A percentile compares a stretch with the other conserved stretches of the same genome.
phyloP scores from a whole-genome alignment of 75 land plant species.

The Sequoia sempervirens region DNA sequence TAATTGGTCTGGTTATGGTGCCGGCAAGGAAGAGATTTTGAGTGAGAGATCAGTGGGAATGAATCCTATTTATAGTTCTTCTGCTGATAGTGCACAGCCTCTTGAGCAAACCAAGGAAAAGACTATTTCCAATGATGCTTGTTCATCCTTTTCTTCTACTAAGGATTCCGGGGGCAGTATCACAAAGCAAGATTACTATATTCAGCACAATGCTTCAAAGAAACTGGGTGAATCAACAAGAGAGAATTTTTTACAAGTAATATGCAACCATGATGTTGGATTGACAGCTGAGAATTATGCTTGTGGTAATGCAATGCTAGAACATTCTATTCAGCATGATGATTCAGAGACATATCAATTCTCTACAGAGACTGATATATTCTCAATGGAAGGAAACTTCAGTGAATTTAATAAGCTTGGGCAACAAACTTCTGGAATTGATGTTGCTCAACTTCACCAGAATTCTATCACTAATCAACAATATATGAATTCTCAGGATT shows the following conservation, averaged over 20 bases:
- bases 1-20: slow-evolving; percentile 2
- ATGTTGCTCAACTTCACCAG: background rate
- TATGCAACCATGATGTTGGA: background rate
- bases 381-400: background rate
- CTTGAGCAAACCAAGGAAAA: slow-evolving; percentile 2
- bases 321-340: background rate
- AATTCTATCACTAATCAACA: background rate
- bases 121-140: background rate
- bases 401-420: background rate
- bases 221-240: background rate
- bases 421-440: background rate
- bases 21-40: background rate
- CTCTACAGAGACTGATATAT: background rate
- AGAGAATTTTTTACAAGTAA: background rate
- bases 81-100: background rate
- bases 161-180: background rate
- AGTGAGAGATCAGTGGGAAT: slow-evolving; percentile 2
- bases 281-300: background rate
- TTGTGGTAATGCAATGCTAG: background rate
- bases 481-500: background rate
- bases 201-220: background rate
- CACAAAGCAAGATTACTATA: background rate
- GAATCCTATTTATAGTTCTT: background rate
- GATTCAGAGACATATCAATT: background rate
- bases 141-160: background rate